Conservation (phyloP, 2,329 filamentous ascomycete species). For the Pseudogymnoascus sp. region DNA sequence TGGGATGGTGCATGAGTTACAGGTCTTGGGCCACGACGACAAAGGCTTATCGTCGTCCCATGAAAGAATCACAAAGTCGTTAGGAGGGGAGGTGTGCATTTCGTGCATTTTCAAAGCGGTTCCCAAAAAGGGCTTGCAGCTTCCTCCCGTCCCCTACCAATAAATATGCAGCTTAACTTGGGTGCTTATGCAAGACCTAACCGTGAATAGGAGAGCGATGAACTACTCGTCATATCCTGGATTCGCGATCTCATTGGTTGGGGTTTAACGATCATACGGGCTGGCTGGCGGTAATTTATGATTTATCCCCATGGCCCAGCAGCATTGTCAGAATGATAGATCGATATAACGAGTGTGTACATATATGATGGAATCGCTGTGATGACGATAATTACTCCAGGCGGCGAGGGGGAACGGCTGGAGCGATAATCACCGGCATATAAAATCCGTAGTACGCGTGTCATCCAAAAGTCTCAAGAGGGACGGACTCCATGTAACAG, state of each 20-base stretch:
- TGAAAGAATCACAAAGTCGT: not conserved
- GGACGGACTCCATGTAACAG: not conserved
- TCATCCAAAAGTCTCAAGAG: not conserved
- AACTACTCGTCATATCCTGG: not conserved
- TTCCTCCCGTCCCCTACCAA: not conserved
- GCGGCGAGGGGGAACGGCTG: not conserved
- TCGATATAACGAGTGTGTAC: not conserved
- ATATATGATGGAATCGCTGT: not conserved
- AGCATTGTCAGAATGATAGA: conserved; percentile 2
- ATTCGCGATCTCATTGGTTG: not conserved
- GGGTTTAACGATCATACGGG: not conserved
- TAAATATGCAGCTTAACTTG: not conserved
- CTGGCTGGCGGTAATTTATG: not conserved
- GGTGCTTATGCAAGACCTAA: conserved; percentile 2
- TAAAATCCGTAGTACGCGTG: not conserved
- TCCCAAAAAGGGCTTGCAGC: not conserved
- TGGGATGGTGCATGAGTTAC: not conserved
- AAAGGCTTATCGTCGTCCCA: not conserved
- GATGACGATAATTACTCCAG: not conserved
- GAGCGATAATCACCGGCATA: not conserved
- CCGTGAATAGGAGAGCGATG: not conserved
- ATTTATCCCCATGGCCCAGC: not conserved
- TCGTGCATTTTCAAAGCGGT: not conserved
- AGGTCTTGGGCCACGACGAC: not conserved
- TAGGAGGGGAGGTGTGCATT: too few relatives aligned